Evolutionary conservation across 2,329 filamentous ascomycete genomes (phyloP).

Genomic region (Cercospora janseana): DNA sequence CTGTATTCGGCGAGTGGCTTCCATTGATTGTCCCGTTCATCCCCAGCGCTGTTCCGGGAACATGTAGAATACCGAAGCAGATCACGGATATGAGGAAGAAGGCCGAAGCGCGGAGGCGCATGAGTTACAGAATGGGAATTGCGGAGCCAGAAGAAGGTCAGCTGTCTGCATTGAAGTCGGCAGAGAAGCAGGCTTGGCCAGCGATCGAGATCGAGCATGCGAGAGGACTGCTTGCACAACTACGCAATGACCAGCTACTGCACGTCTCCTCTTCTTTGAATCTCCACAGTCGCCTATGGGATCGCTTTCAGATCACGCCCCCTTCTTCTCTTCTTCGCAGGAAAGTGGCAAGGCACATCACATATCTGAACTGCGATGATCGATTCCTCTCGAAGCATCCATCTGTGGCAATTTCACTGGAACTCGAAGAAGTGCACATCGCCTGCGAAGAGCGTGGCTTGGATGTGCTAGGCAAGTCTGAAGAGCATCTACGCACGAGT

Average conservation of each 20-base stretch:
- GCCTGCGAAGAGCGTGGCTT: constrained; percentile 40
- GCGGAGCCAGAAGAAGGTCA: constrained; percentile 65
- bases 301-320: constrained; percentile 47
- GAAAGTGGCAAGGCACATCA: constrained; percentile 55
- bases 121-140: constrained; percentile 58
- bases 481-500: constrained; percentile 31
- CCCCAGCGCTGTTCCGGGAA: constrained; percentile 70
- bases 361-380: constrained; percentile 71
- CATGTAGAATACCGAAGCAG: constrained; percentile 80
- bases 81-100: constrained; percentile 57
- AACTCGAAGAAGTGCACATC: constrained; percentile 39
- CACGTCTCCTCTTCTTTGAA: constrained; percentile 45
- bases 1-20: constrained; percentile 82
- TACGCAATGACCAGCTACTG: constrained; percentile 42
- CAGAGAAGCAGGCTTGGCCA: constrained; percentile 48
- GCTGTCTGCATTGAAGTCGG: constrained; percentile 46
- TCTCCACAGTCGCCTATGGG: constrained; percentile 43
- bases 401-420: constrained; percentile 54
- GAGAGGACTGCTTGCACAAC: constrained; percentile 15
- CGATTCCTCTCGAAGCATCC: constrained; percentile 62
- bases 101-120: constrained; percentile 53
- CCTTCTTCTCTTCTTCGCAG: constrained; percentile 54
- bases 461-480: constrained; percentile 33
- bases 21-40: constrained; percentile 73
- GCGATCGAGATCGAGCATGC: constrained; percentile 21